These are phyloP conservation scores for Acanthamoeba castellanii DNA, from an alignment of 208 protist genomes.

Conservation along the genomic window DNA sequence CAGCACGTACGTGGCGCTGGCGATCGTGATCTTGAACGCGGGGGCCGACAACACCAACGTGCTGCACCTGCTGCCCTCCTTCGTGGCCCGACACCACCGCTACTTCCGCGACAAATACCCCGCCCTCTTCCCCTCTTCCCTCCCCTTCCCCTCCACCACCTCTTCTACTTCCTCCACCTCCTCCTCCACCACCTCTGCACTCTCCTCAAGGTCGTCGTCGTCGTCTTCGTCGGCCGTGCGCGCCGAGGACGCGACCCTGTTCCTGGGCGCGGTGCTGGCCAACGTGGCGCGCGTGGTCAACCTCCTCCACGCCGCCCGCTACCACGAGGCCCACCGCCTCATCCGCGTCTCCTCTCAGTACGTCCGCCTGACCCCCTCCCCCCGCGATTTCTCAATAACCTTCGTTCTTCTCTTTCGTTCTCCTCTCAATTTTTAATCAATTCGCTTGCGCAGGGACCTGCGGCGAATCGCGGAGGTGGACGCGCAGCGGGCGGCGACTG, in stretches of 20 bases:
- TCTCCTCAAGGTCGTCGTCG: not conserved
- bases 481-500: not conserved
- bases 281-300: not conserved
- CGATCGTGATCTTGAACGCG: slow-evolving; percentile 25
- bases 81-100: slow-evolving; percentile 1
- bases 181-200: not conserved
- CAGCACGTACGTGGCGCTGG: not conserved
- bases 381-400: too few relatives aligned
- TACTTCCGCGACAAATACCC: slow-evolving; percentile 53
- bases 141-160: not conserved
- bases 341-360: slow-evolving; percentile 1
- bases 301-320: not conserved
- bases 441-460: not conserved
- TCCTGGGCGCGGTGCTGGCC: not conserved
- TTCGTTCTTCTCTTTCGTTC: not conserved
- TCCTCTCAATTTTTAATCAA: not conserved
- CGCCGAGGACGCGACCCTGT: not conserved
- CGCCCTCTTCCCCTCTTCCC: not conserved
- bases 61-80: slow-evolving; percentile 37
- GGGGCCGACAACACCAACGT: slow-evolving; percentile 17
- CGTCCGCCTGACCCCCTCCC: too few relatives aligned
- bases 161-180: not conserved
- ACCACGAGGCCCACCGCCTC: not conserved
- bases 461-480: not conserved
- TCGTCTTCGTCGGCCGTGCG: not conserved